Evolutionary conservation across 129 eudicot genomes (phyloP).

Genomic region (Escallonia rubra): DNA sequence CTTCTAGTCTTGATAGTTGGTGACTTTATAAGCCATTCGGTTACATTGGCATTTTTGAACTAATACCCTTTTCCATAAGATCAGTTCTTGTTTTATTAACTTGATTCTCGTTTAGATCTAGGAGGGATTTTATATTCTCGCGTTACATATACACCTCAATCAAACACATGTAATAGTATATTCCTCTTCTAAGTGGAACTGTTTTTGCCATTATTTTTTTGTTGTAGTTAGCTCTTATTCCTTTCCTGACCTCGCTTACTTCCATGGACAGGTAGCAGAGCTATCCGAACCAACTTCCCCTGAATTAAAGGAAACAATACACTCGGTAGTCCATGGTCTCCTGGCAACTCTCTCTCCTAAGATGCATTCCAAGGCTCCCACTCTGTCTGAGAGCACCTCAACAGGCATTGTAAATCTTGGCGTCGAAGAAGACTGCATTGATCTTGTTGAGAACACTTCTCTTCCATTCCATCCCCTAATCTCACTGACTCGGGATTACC

Average conservation of each 20-base stretch:
- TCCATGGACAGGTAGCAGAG: slow-evolving; percentile 75
- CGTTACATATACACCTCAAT: too few relatives aligned
- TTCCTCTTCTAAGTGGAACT: too few relatives aligned
- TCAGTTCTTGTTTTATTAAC: too few relatives aligned
- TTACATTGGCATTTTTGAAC: too few relatives aligned
- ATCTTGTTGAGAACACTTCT: slow-evolving; percentile 80
- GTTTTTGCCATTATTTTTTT: neutral
- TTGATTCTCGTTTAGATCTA: too few relatives aligned
- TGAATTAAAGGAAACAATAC: slow-evolving; percentile 67
- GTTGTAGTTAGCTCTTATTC: neutral
- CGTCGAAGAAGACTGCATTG: slow-evolving; percentile 50
- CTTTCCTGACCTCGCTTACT: neutral
- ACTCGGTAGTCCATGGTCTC: slow-evolving; percentile 92
- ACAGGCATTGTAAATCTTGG: slow-evolving; percentile 41
- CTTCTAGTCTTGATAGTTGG: too few relatives aligned
- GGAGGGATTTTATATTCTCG: too few relatives aligned
- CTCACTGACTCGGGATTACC: slow-evolving; percentile 81
- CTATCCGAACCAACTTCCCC: slow-evolving; percentile 87
- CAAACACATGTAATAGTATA: too few relatives aligned
- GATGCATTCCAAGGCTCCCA: slow-evolving; percentile 82
- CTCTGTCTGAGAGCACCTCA: slow-evolving; percentile 48
- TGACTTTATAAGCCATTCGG: too few relatives aligned
- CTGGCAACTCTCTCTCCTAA: slow-evolving; percentile 94
- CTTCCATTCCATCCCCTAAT: slow-evolving; percentile 82
- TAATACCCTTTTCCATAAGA: too few relatives aligned